Percentiles rank a stretch among this genome's conserved stretches.
Conservation (phyloP, 2,329 filamentous ascomycete genomes). For the Aspergillus fischeri region DNA sequence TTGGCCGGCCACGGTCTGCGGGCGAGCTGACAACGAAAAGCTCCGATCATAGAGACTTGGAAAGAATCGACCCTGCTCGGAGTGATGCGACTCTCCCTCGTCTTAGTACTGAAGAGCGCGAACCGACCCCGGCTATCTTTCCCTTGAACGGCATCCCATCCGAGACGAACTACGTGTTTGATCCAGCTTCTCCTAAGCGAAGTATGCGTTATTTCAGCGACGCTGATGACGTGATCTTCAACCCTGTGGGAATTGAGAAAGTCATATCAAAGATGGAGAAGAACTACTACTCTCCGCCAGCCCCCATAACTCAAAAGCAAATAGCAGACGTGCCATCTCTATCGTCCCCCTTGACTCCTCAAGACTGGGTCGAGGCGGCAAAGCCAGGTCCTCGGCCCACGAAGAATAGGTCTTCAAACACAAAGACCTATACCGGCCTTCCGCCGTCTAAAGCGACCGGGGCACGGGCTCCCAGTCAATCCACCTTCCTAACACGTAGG, state of each 20-base stretch:
- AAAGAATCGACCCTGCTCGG: slow-evolving; percentile 30
- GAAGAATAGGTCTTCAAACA: slow-evolving; percentile 11
- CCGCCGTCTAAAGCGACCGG: slow-evolving; percentile 11
- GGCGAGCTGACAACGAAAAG: slow-evolving; percentile 30
- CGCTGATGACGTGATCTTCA: slow-evolving; percentile 18
- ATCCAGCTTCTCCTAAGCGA: slow-evolving; percentile 20
- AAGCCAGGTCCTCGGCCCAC: slow-evolving; percentile 20
- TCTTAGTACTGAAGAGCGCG: slow-evolving; percentile 12
- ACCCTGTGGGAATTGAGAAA: slow-evolving; percentile 17
- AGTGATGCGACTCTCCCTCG: slow-evolving; percentile 28
- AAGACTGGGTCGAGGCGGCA: slow-evolving; percentile 42
- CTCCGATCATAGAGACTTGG: slow-evolving; percentile 27
- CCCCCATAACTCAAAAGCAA: slow-evolving; percentile 7
- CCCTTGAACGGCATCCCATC: slow-evolving; percentile 27
- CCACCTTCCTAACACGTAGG: slow-evolving; percentile 23
- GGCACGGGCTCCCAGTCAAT: slow-evolving; percentile 18
- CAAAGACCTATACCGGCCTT: slow-evolving; percentile 3
- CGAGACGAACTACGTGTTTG: slow-evolving; percentile 22
- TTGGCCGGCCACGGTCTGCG: slow-evolving; percentile 31
- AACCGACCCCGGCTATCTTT: slow-evolving; percentile 29
- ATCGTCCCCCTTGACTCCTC: slow-evolving; percentile 35
- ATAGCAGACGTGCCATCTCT: slow-evolving; percentile 11
- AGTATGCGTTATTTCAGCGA: slow-evolving; percentile 14
- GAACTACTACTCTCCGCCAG: slow-evolving; percentile 18
- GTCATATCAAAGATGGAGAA: slow-evolving; percentile 19